Conservation (phyloP, 163 green algal species). For the Coccomyxa subellipsoidea region DNA sequence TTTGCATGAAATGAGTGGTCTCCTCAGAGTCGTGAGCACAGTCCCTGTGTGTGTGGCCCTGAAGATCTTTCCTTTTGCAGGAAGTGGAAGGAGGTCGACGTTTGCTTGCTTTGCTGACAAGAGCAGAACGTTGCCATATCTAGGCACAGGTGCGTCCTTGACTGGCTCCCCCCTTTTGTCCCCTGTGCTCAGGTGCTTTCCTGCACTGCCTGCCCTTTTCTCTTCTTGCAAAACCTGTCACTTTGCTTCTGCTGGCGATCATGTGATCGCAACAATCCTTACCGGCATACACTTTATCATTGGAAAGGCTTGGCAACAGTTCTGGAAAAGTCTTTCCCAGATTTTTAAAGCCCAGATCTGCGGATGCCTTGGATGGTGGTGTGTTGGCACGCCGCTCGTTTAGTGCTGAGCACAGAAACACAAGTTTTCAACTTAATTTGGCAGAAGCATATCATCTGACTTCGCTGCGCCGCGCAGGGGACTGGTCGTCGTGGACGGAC, state of each 20-base stretch:
- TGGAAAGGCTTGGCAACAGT: too few species aligned
- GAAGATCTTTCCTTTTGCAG: not conserved
- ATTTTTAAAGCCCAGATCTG: too few species aligned
- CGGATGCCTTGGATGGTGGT: too few species aligned
- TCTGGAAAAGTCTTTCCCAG: too few species aligned
- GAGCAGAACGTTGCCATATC: not conserved
- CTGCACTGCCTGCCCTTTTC: too few species aligned
- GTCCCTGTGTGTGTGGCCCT: not conserved
- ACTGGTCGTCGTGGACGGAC: not conserved
- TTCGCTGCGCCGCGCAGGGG: too few species aligned
- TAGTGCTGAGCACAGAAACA: too few species aligned
- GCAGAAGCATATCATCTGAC: too few species aligned
- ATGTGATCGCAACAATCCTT: not conserved
- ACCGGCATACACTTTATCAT: not conserved
- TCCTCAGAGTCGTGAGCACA: not conserved
- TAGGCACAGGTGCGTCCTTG: not conserved
- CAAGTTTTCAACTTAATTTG: too few species aligned
- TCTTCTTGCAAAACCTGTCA: too few species aligned
- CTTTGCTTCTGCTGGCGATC: too few species aligned
- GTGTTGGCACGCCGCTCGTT: too few species aligned
- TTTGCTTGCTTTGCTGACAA: not conserved
- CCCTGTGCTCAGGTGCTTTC: not conserved
- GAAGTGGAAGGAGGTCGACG: constrained; percentile 1
- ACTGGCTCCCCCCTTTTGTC: not conserved
- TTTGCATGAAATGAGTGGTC: not conserved